Conservation (phyloP, 2,329 filamentous ascomycete genomes). For the Alternaria ventricosa region DNA sequence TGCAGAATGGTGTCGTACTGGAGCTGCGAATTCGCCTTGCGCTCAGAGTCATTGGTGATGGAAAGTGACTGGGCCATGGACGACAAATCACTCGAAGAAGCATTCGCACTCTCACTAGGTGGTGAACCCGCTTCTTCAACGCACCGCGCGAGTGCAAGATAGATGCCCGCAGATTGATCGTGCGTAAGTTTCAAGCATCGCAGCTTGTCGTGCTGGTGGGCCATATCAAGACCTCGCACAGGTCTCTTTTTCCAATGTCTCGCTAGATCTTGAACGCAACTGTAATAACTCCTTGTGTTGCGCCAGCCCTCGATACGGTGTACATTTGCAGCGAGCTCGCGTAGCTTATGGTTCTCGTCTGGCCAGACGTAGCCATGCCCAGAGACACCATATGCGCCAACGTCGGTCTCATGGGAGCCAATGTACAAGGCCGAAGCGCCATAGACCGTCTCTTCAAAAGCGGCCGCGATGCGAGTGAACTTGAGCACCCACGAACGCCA, state of each 20-base stretch:
- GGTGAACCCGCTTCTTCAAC: conserved; percentile 60
- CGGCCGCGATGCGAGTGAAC: conserved; percentile 89
- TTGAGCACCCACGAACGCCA: conserved; percentile 95
- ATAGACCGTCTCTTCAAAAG: conserved; percentile 95
- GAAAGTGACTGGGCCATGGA: conserved; percentile 30
- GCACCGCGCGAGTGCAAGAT: conserved; percentile 76
- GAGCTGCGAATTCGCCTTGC: conserved; percentile 31
- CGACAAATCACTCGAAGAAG: conserved; percentile 27
- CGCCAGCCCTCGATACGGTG: conserved; percentile 96
- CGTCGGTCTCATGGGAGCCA: conserved; percentile 70
- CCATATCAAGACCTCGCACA: conserved; percentile 81
- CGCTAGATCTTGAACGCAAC: conserved; percentile 74
- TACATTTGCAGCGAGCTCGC: conserved; percentile 89
- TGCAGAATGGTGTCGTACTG: conserved; percentile 57
- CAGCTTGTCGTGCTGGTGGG: conserved; percentile 91
- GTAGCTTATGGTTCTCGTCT: conserved; percentile 78
- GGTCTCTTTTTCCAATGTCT: conserved; percentile 57
- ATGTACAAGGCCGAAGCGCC: conserved; percentile 90
- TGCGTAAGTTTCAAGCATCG: conserved; percentile 80
- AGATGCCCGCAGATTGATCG: conserved; percentile 80
- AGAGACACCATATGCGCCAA: conserved; percentile 60
- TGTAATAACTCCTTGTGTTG: conserved; percentile 93
- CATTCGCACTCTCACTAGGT: conserved; percentile 17
- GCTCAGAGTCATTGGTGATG: conserved; percentile 33
- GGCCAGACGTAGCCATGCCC: conserved; percentile 97